phyloP scores from a whole-genome alignment of 176 grass and related monocot species.

The Puya raimondii region DNA sequence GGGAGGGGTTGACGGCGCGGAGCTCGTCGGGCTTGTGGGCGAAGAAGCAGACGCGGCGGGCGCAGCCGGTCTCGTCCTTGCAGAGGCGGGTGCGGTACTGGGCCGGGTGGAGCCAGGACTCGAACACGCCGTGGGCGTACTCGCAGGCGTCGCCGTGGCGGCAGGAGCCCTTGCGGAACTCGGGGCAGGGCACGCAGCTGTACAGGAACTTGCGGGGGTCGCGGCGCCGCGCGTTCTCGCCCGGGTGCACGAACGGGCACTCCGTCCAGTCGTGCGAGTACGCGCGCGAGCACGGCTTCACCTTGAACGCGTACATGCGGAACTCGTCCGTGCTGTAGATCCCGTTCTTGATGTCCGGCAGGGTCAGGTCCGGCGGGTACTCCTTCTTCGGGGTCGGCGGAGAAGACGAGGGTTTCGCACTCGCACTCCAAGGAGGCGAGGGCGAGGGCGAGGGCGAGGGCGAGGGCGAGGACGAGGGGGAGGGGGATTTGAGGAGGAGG shows the following conservation, averaged over 20 bases:
- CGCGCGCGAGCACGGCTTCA: slow-evolving; percentile 92
- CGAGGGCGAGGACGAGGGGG: slow-evolving; percentile 16
- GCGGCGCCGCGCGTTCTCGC: slow-evolving; percentile 90
- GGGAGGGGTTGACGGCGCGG: slow-evolving; percentile 60
- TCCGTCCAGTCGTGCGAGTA: slow-evolving; percentile 99
- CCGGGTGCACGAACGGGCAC: slow-evolving; percentile 96
- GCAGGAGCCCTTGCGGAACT: slow-evolving; percentile 82
- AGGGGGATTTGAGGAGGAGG: slow-evolving; percentile 2
- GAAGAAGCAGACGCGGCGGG: slow-evolving; percentile 76
- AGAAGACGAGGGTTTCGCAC: background rate
- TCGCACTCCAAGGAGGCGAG: too few species aligned
- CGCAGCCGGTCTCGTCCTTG: slow-evolving; percentile 54
- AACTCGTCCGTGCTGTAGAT: slow-evolving; percentile 91
- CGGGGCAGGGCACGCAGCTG: slow-evolving; percentile 88
- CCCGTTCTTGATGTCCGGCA: slow-evolving; percentile 87
- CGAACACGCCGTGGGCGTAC: slow-evolving; percentile 85
- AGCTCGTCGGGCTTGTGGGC: slow-evolving; percentile 83
- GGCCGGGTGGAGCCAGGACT: slow-evolving; percentile 83
- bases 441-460: background rate
- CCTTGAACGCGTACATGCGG: slow-evolving; percentile 95
- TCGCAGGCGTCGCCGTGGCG: slow-evolving; percentile 67
- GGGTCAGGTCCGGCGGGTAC: slow-evolving; percentile 79
- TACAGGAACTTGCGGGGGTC: slow-evolving; percentile 91
- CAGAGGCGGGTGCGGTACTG: slow-evolving; percentile 68
- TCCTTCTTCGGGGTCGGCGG: slow-evolving; percentile 44